Conservation (phyloP, 371 early-diverging fungal genomes). For the Cladochytrium tenue region DNA sequence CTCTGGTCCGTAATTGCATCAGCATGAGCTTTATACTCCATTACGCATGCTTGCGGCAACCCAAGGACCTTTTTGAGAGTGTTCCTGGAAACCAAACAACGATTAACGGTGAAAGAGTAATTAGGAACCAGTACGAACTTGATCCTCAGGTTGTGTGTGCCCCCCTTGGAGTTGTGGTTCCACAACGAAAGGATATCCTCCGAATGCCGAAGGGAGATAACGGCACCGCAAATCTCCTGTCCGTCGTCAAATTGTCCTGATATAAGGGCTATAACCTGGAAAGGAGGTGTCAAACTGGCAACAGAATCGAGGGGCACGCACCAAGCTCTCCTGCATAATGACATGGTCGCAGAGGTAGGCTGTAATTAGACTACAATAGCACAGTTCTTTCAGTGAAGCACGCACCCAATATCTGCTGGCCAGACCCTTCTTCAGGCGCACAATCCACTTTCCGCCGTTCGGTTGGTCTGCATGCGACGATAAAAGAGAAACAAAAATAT, state of each 20-base stretch:
- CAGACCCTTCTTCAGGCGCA: conserved; percentile 90
- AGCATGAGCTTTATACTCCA: conserved; percentile 96
- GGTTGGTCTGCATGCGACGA: conserved; percentile 61
- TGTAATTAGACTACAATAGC: not conserved
- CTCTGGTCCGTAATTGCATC: conserved; percentile 28
- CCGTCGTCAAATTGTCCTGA: conserved; percentile 90
- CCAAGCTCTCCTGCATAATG: no score
- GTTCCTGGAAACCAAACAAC: conserved; percentile 58
- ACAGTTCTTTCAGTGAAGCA: conserved; percentile 41
- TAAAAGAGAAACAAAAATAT: not conserved
- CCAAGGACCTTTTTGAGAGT: conserved; percentile 81
- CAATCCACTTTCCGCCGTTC: conserved; percentile 97
- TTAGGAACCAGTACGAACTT: no score
- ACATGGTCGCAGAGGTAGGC: no score
- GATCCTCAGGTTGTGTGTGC: conserved; percentile 79
- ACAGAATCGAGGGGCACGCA: no score
- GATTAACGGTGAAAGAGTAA: no score
- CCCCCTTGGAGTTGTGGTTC: conserved; percentile 85
- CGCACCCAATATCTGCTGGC: conserved; percentile 93
- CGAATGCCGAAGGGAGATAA: conserved; percentile 86
- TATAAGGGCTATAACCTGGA: conserved; percentile 81
- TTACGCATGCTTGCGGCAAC: conserved; percentile 81
- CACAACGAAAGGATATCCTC: conserved; percentile 95
- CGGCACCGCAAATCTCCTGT: conserved; percentile 92
- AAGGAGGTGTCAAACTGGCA: conserved; percentile 1